phyloP scores from a whole-genome alignment of 306 rosid genomes.

The apple (Malus domestica) region DNA sequence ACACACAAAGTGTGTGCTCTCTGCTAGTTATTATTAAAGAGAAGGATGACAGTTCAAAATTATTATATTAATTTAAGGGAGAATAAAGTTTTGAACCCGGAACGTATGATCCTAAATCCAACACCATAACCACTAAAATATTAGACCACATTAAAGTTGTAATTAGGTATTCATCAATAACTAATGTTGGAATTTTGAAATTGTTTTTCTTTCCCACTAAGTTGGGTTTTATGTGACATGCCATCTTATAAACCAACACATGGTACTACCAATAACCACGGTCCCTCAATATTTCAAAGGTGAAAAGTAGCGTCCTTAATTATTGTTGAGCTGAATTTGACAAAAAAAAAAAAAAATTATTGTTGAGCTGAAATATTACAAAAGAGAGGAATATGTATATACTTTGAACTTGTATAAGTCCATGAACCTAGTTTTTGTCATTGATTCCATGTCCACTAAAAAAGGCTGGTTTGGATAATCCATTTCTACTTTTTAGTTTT shows the following conservation, averaged over 20 bases:
- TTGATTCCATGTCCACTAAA: not conserved
- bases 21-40: too few relatives aligned
- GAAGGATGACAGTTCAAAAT: too few relatives aligned
- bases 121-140: too few relatives aligned
- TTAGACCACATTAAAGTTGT: too few relatives aligned
- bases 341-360: not conserved
- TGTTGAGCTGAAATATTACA: not conserved
- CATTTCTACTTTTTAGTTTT: not conserved
- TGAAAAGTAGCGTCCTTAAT: not conserved
- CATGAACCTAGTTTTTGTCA: not conserved
- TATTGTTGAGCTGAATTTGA: not conserved
- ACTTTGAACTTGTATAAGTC: not conserved
- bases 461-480: not conserved
- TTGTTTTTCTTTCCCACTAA: not conserved
- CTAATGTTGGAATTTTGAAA: not conserved
- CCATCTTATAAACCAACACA: not conserved
- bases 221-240: not conserved
- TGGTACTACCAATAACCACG: not conserved
- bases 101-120: too few relatives aligned
- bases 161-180: too few relatives aligned
- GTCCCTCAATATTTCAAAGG: not conserved
- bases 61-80: too few relatives aligned
- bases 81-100: rapidly evolving
- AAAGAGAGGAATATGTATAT: not conserved
- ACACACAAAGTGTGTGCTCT: too few relatives aligned